Evolutionary conservation across 2,329 filamentous ascomycete species (phyloP).

Genomic region (Neofusicoccum sp.): DNA sequence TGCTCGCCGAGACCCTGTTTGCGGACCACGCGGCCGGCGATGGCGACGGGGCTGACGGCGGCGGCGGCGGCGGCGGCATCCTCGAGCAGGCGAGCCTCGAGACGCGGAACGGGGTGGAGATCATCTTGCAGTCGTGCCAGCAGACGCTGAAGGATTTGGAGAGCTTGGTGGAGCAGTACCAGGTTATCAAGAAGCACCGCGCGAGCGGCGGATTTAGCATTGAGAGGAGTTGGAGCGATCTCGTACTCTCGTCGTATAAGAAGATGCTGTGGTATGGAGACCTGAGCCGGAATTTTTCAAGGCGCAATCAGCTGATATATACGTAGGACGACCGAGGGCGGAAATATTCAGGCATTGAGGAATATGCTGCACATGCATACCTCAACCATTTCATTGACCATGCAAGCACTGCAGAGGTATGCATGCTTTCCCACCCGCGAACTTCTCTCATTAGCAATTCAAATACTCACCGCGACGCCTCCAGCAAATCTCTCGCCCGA

Average conservation of each 20-base stretch:
- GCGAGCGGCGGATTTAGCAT: slow-evolving; percentile 41
- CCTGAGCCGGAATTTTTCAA: not conserved
- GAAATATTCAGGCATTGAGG: slow-evolving; percentile 39
- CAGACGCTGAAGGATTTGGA: slow-evolving; percentile 44
- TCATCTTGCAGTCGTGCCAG: slow-evolving; percentile 40
- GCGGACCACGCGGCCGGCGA: slow-evolving; percentile 29
- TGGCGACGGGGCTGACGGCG: not conserved
- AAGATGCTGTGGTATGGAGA: slow-evolving; percentile 41
- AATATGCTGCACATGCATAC: slow-evolving; percentile 45
- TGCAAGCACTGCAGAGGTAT: slow-evolving; percentile 44
- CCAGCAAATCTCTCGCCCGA: slow-evolving; percentile 17
- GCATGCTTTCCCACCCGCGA: not conserved
- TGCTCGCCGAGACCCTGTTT: slow-evolving; percentile 46
- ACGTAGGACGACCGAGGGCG: slow-evolving; percentile 41
- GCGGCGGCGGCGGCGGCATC: slow-evolving; percentile 25
- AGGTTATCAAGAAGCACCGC: slow-evolving; percentile 43
- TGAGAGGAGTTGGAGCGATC: slow-evolving; percentile 45
- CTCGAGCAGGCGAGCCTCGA: slow-evolving; percentile 35
- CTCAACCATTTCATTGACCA: slow-evolving; percentile 39
- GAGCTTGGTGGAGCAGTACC: slow-evolving; percentile 45
- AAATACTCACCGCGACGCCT: not conserved
- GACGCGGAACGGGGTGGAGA: slow-evolving; percentile 38
- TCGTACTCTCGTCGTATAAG: slow-evolving; percentile 42
- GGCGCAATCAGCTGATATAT: not conserved
- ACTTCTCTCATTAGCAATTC: not conserved